Evolutionary conservation across 2,329 filamentous ascomycete species (phyloP).

Genomic region (Knufia fluminis): DNA sequence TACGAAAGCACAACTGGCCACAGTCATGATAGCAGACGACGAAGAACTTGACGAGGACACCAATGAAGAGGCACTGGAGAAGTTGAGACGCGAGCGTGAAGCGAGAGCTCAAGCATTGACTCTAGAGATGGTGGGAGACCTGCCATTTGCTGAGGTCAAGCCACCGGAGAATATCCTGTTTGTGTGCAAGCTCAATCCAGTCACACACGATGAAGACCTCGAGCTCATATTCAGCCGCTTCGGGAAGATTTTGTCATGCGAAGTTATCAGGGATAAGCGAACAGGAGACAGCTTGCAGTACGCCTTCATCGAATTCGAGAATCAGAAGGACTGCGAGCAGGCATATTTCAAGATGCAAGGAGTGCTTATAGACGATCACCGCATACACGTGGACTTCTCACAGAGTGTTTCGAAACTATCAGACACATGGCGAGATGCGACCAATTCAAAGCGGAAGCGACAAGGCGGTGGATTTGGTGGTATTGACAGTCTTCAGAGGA

Average conservation of each 20-base stretch:
- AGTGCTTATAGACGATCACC: slow-evolving; percentile 90
- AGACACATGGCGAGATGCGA: slow-evolving; percentile 77
- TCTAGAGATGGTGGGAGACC: slow-evolving; percentile 92
- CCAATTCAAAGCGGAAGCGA: slow-evolving; percentile 66
- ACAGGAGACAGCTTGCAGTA: slow-evolving; percentile 95
- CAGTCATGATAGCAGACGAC: slow-evolving; percentile 84
- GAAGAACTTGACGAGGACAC: slow-evolving; percentile 68
- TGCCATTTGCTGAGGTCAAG: slow-evolving; percentile 94
- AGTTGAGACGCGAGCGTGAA: slow-evolving; percentile 73
- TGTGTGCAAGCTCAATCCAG: slow-evolving; percentile 95
- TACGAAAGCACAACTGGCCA: slow-evolving; percentile 75
- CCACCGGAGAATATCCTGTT: slow-evolving; percentile 96
- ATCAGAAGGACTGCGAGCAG: slow-evolving; percentile 84
- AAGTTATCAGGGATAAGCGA: slow-evolving; percentile 88
- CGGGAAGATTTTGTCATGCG: slow-evolving; percentile 87
- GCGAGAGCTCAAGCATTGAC: slow-evolving; percentile 89
- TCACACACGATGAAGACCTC: slow-evolving; percentile 88
- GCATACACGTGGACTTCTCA: slow-evolving; percentile 97
- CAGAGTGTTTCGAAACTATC: slow-evolving; percentile 84
- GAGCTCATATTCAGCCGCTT: slow-evolving; percentile 96
- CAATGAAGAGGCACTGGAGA: slow-evolving; percentile 73
- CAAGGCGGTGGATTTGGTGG: slow-evolving; percentile 78
- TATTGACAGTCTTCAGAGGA: slow-evolving; percentile 77
- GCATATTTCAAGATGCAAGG: slow-evolving; percentile 99
- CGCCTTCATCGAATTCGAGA: slow-evolving; percentile 92